These are phyloP conservation scores for Luffa acutangula DNA, from an alignment of 306 rosid genomes.

Conservation along the genomic window DNA sequence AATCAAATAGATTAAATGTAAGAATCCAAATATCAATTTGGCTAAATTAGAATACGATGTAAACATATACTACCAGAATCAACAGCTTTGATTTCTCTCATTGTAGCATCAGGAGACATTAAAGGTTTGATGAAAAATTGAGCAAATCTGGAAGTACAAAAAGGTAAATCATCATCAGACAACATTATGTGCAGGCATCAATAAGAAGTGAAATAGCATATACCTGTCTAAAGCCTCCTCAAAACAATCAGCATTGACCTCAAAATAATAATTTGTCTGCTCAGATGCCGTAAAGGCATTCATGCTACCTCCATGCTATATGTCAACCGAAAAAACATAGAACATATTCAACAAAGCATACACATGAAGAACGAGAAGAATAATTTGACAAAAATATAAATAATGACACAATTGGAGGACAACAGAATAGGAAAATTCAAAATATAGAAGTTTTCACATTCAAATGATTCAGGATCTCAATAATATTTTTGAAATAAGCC, in stretches of 20 bases:
- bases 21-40: not conserved
- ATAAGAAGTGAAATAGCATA: conserved; percentile 9
- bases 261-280: conserved; percentile 69
- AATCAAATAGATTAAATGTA: not conserved
- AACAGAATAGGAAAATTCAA: not conserved
- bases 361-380: not conserved
- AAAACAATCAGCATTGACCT: conserved; percentile 70
- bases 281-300: conserved; percentile 72
- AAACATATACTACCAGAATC: conserved; percentile 69
- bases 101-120: conserved; percentile 96
- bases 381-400: not conserved
- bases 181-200: not conserved
- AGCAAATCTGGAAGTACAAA: conserved; percentile 48
- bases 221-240: conserved; percentile 96
- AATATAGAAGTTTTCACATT: not conserved
- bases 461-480: not conserved
- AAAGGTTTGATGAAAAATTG: conserved; percentile 89
- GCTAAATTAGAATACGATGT: not conserved
- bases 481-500: not conserved
- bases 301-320: conserved; percentile 81
- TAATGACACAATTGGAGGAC: not conserved
- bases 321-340: not conserved
- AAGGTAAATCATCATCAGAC: not conserved
- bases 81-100: conserved; percentile 93
- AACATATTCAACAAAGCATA: not conserved